Evolutionary conservation across 2,329 filamentous ascomycete genomes (phyloP).

Genomic region (Arthrobotrys conoides): DNA sequence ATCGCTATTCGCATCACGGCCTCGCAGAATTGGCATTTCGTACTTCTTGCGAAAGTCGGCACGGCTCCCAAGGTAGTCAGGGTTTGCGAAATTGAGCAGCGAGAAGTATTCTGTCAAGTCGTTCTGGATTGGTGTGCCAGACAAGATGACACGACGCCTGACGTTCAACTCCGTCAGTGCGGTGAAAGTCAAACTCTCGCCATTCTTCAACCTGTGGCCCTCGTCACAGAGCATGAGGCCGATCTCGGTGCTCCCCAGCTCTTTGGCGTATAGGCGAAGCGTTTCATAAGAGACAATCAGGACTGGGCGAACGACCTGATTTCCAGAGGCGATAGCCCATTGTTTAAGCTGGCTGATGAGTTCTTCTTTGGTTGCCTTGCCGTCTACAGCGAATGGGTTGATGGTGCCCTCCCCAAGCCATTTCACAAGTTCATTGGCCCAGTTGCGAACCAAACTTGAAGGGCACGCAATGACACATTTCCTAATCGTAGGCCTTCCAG

Average conservation of each 20-base stretch:
- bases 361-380: conserved; percentile 95
- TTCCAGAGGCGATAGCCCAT: conserved; percentile 93
- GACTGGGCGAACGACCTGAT: conserved; percentile 88
- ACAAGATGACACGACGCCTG: conserved; percentile 90
- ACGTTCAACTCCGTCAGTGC: conserved; percentile 93
- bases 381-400: conserved; percentile 94
- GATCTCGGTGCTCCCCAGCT: conserved; percentile 89
- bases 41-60: conserved; percentile 94
- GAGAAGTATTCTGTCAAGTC: conserved; percentile 98
- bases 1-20: conserved; percentile 89
- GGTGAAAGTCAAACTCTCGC: conserved; percentile 93
- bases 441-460: conserved; percentile 95
- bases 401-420: conserved; percentile 95
- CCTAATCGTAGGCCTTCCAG: conserved; percentile 92
- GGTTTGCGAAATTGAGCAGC: conserved; percentile 95
- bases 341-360: conserved; percentile 89
- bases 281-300: conserved; percentile 99
- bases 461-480: conserved; percentile 98
- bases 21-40: conserved; percentile 90
- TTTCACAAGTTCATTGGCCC: conserved; percentile 96
- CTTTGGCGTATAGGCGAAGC: conserved; percentile 88
- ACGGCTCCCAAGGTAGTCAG: conserved; percentile 87
- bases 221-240: conserved; percentile 95
- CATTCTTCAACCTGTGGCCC: conserved; percentile 95
- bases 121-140: conserved; percentile 97